These are phyloP conservation scores for Calonectria crousiana DNA, from an alignment of 2,329 filamentous ascomycete genomes.

Conservation along the genomic window DNA sequence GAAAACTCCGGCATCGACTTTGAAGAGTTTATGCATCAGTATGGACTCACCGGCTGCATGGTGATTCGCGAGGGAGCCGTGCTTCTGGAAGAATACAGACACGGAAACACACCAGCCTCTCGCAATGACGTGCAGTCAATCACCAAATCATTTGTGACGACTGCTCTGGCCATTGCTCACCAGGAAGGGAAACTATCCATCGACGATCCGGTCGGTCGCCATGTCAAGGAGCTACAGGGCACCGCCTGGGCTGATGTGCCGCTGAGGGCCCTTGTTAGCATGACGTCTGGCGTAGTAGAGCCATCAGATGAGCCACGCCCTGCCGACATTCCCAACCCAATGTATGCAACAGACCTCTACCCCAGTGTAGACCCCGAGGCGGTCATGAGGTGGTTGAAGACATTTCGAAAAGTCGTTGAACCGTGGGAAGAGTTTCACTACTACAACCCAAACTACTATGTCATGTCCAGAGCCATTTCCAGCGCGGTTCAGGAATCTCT, in stretches of 20 bases:
- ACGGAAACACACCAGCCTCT: not conserved
- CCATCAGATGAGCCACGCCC: not conserved
- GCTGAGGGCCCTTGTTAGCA: not conserved
- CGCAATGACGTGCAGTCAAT: not conserved
- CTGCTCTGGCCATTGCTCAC: not conserved
- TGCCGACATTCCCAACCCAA: not conserved
- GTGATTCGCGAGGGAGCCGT: not conserved
- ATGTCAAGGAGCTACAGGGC: not conserved
- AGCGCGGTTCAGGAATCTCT: not conserved
- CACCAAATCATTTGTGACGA: not conserved
- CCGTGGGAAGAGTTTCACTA: constrained; percentile 3
- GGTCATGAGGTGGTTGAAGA: not conserved
- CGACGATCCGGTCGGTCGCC: not conserved
- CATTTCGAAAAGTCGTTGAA: not conserved
- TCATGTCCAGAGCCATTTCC: not conserved
- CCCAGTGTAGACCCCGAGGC: not conserved
- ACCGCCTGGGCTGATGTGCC: not conserved
- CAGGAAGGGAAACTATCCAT: not conserved
- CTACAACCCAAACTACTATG: constrained; percentile 4
- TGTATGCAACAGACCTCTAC: not conserved
- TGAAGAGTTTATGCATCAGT: not conserved
- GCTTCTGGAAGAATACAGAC: not conserved
- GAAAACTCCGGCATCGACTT: not conserved
- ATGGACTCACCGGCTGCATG: not conserved
- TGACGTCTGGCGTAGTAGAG: not conserved